Evolutionary conservation across 352 stramenopile genomes (phyloP), one percentile per base, ranked within the genome.

Genomic region (Pythium biforme): DNA sequence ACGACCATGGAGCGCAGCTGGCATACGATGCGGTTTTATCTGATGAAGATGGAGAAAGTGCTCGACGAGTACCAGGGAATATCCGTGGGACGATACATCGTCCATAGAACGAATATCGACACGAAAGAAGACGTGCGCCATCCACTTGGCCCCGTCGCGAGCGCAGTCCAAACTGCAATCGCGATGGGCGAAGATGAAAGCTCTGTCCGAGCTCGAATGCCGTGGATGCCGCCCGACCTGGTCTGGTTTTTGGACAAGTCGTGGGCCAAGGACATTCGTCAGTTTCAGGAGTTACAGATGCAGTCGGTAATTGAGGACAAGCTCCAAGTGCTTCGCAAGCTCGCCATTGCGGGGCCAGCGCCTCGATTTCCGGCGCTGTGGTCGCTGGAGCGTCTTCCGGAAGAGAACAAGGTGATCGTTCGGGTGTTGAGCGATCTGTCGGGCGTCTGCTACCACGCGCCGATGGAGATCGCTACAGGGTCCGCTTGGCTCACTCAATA

Each of bases 1-100:
- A 46, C 33, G 26, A 46, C 41, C 7, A 23, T 19, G 1, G 33
- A 49, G 1, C 31, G 25, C 49, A 62, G 40, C 22, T 65, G 56
- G 56, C 34, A 58, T 9, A 62, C 29, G 12, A 52, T 70, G 31
- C 56, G 46, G 1, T 63, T 66, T 34, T 70, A 62, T 39, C 19
- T 66, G 33, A 66, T 66, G 57, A 58, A 58, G 19, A 62, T 66
- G 40, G 64, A 70, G 31, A 65, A 49, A 12, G 51, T 70, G 22
- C 57, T 70, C 14, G 64, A 66, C 20, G 12, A 27, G 14, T 70
- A 70, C 39, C 37, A 47, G 4, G 62, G 62, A 6, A 14, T 54
- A 4, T 10, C 14, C 1, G 34, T 51, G n/a, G 33, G 27, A 7
- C 51, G 60, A 3, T 62, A 53, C 19, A 8, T 59, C 17, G 8